Percentiles rank a stretch among this genome's conserved stretches.
Evolutionary conservation across 345 rosid genomes (phyloP).

Genomic region (Hibiscus trionum): DNA sequence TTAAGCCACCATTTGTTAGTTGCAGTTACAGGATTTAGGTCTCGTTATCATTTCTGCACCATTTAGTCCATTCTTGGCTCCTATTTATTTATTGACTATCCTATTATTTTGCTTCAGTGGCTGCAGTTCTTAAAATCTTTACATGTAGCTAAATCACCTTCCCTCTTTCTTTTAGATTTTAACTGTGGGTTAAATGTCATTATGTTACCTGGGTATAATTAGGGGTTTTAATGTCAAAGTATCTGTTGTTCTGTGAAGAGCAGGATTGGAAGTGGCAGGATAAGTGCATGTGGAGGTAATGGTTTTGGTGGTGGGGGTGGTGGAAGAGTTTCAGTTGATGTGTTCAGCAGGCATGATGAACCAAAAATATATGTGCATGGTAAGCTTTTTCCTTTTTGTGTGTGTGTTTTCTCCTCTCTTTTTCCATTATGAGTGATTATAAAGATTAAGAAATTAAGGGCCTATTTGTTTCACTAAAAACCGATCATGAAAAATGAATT

Average conservation of each 20-base stretch:
- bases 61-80: too few species aligned
- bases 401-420: not conserved
- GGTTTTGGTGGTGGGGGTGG: constrained; percentile 99
- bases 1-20: not conserved
- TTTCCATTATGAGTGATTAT: not conserved
- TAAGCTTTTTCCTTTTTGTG: constrained; percentile 26
- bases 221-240: constrained; percentile 12
- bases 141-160: not conserved
- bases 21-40: not conserved
- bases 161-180: not conserved
- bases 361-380: constrained; percentile 89
- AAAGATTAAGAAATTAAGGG: not conserved
- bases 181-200: not conserved
- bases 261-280: constrained; percentile 94
- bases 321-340: constrained; percentile 87
- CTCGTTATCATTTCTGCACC: too few species aligned
- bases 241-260: constrained; percentile 34
- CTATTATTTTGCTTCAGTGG: not conserved
- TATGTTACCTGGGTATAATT: not conserved
- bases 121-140: not conserved
- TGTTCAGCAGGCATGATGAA: constrained; percentile 94
- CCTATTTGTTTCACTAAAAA: too few species aligned
- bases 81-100: not conserved
- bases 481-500: too few species aligned
- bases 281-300: constrained; percentile 95